Conservation (phyloP, 352 stramenopile species). For the Phytophthora melonis region DNA sequence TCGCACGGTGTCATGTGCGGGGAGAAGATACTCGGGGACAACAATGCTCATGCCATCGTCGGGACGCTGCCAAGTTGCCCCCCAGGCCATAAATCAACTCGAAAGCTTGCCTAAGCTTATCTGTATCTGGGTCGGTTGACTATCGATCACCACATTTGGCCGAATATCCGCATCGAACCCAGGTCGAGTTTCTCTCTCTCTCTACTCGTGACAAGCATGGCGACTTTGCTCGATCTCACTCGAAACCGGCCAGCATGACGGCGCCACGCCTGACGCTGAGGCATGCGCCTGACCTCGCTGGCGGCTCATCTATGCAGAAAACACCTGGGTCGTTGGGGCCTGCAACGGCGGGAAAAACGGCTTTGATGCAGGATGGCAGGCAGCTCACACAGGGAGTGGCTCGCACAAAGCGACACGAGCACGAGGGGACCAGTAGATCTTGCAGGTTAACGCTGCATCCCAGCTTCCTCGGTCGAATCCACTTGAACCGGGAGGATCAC, state of each 20-base stretch:
- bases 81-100: not conserved
- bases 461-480: not conserved
- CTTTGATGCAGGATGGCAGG: slow-evolving; percentile 21
- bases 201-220: not conserved
- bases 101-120: not conserved
- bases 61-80: not conserved
- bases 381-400: slow-evolving; percentile 26
- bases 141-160: not conserved
- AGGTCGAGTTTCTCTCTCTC: not conserved
- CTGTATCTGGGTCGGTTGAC: not conserved
- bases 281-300: slow-evolving; percentile 34
- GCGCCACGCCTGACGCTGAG: not conserved
- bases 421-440: slow-evolving; percentile 4
- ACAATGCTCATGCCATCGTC: not conserved
- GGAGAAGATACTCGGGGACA: not conserved
- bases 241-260: not conserved
- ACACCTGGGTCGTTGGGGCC: not conserved
- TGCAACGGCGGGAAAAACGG: slow-evolving; percentile 37
- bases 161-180: not conserved
- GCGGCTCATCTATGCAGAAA: slow-evolving; percentile 28
- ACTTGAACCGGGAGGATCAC: slow-evolving; percentile 9
- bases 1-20: slow-evolving; percentile 9
- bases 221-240: slow-evolving; percentile 5
- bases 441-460: slow-evolving; percentile 15
- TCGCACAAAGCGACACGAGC: not conserved